Conservation (phyloP, 78 protist genomes). For the Dictyostelium capitatum region DNA sequence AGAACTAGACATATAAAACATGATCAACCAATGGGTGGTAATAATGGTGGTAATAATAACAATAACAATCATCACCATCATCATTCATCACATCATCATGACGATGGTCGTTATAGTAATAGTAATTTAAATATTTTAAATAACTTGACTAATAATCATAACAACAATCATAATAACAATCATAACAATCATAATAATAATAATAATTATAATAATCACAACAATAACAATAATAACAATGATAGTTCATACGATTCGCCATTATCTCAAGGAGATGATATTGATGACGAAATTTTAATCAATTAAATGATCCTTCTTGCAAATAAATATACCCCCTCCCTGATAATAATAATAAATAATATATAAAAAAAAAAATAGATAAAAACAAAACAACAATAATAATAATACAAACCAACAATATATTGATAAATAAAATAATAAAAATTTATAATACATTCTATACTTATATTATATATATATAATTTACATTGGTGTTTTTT, state of each 20-base stretch:
- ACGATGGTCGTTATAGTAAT: neutral
- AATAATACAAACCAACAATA: neutral
- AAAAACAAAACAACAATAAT: neutral
- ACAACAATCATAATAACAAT: neutral
- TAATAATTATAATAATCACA: neutral
- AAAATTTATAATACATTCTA: neutral
- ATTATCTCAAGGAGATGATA: slow-evolving; percentile 5
- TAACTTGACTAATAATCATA: neutral
- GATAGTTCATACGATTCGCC: slow-evolving; percentile 48
- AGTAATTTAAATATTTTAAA: neutral
- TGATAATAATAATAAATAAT: neutral
- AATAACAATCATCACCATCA: neutral
- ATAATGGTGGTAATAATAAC: neutral
- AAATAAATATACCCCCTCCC: too few relatives aligned
- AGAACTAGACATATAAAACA: slow-evolving; percentile 66
- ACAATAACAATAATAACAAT: neutral
- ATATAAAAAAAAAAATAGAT: neutral
- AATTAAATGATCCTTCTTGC: neutral
- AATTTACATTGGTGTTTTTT: neutral
- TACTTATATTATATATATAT: neutral
- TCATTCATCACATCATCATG: neutral
- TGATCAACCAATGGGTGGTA: neutral
- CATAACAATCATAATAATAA: neutral
- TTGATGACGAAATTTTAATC: slow-evolving; percentile 3
- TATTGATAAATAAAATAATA: neutral